Conservation (phyloP, 805 yeast genomes). For the Candida andamanensis region DNA sequence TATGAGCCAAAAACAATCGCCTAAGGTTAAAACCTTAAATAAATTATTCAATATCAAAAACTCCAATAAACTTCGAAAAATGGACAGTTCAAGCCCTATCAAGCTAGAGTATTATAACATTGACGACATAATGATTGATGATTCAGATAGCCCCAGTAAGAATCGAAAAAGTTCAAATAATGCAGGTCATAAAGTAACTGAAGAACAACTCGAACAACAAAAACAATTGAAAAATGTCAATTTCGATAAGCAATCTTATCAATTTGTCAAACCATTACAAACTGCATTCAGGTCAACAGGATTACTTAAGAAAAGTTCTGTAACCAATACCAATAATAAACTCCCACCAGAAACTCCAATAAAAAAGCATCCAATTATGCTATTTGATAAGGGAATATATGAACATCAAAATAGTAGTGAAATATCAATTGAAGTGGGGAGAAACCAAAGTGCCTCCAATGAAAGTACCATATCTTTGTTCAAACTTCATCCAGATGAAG, state of each 20-base stretch:
- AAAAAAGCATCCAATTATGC: conserved; percentile 36
- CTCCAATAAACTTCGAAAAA: conserved; percentile 23
- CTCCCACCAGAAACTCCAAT: conserved; percentile 43
- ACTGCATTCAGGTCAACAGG: conserved; percentile 80
- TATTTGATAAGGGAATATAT: conserved; percentile 14
- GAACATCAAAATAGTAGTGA: conserved; percentile 18
- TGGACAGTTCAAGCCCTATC: conserved; percentile 17
- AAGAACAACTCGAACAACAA: conserved; percentile 19
- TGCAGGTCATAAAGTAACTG: conserved; percentile 4
- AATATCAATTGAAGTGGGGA: conserved; percentile 37
- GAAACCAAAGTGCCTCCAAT: conserved; percentile 17
- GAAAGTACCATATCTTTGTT: conserved; percentile 32
- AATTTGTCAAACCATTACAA: conserved; percentile 76
- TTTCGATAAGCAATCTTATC: conserved; percentile 37
- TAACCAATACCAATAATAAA: conserved; percentile 18
- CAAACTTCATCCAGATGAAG: conserved; percentile 16
- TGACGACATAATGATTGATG: conserved; percentile 24
- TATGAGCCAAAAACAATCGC: conserved; percentile 2
- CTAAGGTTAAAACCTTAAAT: conserved; percentile 5
- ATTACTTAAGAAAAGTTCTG: conserved; percentile 47
- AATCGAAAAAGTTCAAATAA: conserved; percentile 20
- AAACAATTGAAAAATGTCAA: conserved; percentile 19
- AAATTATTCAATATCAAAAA: conserved; percentile 8
- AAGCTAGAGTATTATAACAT: conserved; percentile 20
- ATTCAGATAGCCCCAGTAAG: conserved; percentile 27